Evolutionary conservation across 805 yeast genomes (phyloP).

Genomic region (Wickerhamomyces silvicola): DNA sequence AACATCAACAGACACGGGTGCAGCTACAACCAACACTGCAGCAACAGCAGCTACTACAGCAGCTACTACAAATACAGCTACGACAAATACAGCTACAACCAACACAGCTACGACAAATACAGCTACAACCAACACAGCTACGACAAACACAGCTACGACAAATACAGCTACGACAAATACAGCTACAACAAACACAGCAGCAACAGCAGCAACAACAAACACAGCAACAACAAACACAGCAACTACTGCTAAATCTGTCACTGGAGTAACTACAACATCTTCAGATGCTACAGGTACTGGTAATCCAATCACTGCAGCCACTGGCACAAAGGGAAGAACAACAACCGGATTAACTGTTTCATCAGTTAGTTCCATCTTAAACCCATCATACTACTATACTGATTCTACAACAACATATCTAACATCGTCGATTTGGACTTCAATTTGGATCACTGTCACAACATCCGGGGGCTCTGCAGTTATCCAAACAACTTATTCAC

Average conservation of each 20-base stretch:
- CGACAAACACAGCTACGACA: slow-evolving; percentile 7
- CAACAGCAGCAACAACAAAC: slow-evolving; percentile 5
- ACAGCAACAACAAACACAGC: slow-evolving; percentile 2
- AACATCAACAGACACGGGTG: slow-evolving; percentile 5
- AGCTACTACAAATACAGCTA: not conserved
- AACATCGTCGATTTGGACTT: slow-evolving; percentile 26
- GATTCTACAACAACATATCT: slow-evolving; percentile 24
- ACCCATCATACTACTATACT: slow-evolving; percentile 24
- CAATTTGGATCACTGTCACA: slow-evolving; percentile 48
- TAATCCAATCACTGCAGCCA: slow-evolving; percentile 10
- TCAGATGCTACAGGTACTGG: slow-evolving; percentile 3
- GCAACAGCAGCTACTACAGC: slow-evolving; percentile 1
- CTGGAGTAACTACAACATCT: slow-evolving; percentile 5
- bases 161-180: slow-evolving; percentile 5
- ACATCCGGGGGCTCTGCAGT: slow-evolving; percentile 38
- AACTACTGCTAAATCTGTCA: slow-evolving; percentile 3
- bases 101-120: slow-evolving; percentile 7
- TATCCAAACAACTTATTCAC: slow-evolving; percentile 47
- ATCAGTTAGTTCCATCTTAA: slow-evolving; percentile 7
- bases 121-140: slow-evolving; percentile 7
- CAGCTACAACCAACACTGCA: slow-evolving; percentile 5
- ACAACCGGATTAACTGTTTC: slow-evolving; percentile 17
- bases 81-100: slow-evolving; percentile 4
- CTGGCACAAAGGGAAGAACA: slow-evolving; percentile 15
- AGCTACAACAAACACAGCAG: slow-evolving; percentile 12